Evolutionary conservation across 2,329 filamentous ascomycete species (phyloP).

Genomic region (Fusarium nanum): DNA sequence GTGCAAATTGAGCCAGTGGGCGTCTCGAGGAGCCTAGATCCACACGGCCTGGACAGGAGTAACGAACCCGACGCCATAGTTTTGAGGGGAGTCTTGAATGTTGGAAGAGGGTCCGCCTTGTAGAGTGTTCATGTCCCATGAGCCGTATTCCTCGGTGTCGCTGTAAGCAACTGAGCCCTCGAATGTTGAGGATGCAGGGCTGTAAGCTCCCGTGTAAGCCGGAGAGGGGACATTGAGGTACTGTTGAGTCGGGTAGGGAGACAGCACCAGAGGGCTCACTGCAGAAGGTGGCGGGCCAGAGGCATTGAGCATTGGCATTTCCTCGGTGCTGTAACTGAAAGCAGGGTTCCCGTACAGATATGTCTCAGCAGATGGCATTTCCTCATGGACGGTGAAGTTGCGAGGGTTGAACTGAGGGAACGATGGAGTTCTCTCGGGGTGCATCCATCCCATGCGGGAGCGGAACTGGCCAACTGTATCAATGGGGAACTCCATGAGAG

Average conservation of each 20-base stretch:
- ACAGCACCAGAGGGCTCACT: conserved; percentile 67
- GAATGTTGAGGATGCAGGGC: conserved; percentile 71
- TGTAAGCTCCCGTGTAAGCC: conserved; percentile 68
- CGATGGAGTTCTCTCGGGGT: conserved; percentile 68
- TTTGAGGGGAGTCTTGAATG: conserved; percentile 58
- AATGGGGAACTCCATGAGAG: conserved; percentile 78
- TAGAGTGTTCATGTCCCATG: conserved; percentile 60
- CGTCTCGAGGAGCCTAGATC: conserved; percentile 62
- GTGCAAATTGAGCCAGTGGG: conserved; percentile 54
- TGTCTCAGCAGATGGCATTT: conserved; percentile 56
- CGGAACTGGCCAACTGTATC: conserved; percentile 77
- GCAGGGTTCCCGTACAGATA: conserved; percentile 68
- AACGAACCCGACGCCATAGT: conserved; percentile 67
- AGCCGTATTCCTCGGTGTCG: conserved; percentile 67
- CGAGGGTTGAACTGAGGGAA: conserved; percentile 70
- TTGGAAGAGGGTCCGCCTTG: conserved; percentile 60
- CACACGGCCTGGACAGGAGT: conserved; percentile 71
- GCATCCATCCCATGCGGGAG: conserved; percentile 74
- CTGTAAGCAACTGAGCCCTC: conserved; percentile 72
- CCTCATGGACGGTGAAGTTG: conserved; percentile 64
- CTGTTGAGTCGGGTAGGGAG: conserved; percentile 65
- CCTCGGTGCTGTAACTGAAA: conserved; percentile 74
- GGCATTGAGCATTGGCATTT: conserved; percentile 66
- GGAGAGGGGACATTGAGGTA: conserved; percentile 74
- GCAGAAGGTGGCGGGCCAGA: conserved; percentile 58